These are phyloP conservation scores for Exserohilum turcica DNA, from an alignment of 2,329 filamentous ascomycete genomes.

Conservation along the genomic window DNA sequence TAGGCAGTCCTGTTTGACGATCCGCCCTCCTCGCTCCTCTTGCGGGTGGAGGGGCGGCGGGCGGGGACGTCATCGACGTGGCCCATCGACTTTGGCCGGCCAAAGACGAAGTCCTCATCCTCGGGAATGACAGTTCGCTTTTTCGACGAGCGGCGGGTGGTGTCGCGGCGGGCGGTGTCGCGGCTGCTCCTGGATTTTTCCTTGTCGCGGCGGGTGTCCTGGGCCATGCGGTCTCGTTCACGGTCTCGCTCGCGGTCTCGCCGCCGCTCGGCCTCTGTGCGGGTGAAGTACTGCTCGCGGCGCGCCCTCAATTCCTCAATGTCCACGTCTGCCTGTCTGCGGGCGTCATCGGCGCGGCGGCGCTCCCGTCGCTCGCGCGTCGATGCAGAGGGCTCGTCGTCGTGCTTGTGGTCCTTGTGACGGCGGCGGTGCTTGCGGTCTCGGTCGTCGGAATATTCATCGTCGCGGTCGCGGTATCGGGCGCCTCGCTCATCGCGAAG, in stretches of 20 bases:
- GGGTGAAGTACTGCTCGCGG: constrained; percentile 47
- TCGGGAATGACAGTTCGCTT: constrained; percentile 30
- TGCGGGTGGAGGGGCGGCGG: constrained; percentile 33
- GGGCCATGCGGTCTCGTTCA: constrained; percentile 38
- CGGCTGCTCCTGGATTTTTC: constrained; percentile 35
- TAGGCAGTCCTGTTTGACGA: constrained; percentile 43
- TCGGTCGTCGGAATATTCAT: constrained; percentile 33
- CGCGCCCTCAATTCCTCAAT: constrained; percentile 48
- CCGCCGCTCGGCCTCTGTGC: constrained; percentile 38
- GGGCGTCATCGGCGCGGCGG: constrained; percentile 37
- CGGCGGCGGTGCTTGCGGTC: constrained; percentile 38
- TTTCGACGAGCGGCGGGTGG: constrained; percentile 32
- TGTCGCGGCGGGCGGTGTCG: constrained; percentile 36
- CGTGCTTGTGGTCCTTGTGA: constrained; percentile 31
- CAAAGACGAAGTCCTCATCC: constrained; percentile 43
- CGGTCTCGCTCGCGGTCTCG: constrained; percentile 33
- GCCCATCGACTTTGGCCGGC: constrained; percentile 32
- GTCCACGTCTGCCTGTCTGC: constrained; percentile 43
- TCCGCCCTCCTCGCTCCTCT: constrained; percentile 41
- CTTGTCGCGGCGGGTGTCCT: constrained; percentile 34
- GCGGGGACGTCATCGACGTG: constrained; percentile 38
- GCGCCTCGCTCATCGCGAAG: constrained; percentile 39
- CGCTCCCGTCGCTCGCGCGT: constrained; percentile 41
- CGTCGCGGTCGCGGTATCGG: constrained; percentile 35
- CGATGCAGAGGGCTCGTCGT: constrained; percentile 34